Evolutionary conservation across 2,329 filamentous ascomycete genomes (phyloP), one percentile per base, ranked within the genome.

Genomic region (Phialophora tarda): DNA sequence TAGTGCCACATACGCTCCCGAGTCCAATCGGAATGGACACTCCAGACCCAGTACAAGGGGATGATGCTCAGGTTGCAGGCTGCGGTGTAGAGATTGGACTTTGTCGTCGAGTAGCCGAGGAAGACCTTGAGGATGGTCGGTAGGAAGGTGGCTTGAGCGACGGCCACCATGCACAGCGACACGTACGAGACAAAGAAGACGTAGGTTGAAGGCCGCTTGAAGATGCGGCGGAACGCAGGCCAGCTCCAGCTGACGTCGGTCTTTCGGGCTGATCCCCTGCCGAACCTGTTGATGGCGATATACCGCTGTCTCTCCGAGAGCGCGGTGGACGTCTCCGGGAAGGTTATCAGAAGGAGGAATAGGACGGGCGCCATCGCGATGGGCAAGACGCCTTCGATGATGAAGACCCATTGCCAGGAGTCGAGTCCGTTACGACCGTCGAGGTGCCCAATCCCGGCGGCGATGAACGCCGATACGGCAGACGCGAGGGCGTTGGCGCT

Each of bases 1-100:
- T 70, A 74, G 60, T 74, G 71, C 71, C 70, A 72, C 56, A 74
- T 73, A 30, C 72, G 50, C 51, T 74, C 71, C 24, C 67, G 56
- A 5, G 71, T 72, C 67, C 67, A 71, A 63, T 74, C 72, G n/a
- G 64, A 69, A 58, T 73, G 71, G 59, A 59, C 62, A 6, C 61
- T 63, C 66, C 66, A 72, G 12, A 72, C 12, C 24, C 56, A 65
- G 59, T 72, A 72, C 14, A 70, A 47, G 14, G 65, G 65, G 47
- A 72, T 68, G 32, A 64, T 63, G 26, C 69, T 66, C 32, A 73
- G 68, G 50, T 72, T 71, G 32, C 70, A 64, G 12, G 69, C 64
- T 14, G 71, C 61, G 41, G 69, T 71, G 64, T 74, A 74, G 14
- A 65, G 50, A 60, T 73, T 74, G 21, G 70, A 63, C 51, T 72